These are phyloP conservation scores for Penicillium bovifimosum DNA, from an alignment of 495 filamentous ascomycete species.

Conservation along the genomic window DNA sequence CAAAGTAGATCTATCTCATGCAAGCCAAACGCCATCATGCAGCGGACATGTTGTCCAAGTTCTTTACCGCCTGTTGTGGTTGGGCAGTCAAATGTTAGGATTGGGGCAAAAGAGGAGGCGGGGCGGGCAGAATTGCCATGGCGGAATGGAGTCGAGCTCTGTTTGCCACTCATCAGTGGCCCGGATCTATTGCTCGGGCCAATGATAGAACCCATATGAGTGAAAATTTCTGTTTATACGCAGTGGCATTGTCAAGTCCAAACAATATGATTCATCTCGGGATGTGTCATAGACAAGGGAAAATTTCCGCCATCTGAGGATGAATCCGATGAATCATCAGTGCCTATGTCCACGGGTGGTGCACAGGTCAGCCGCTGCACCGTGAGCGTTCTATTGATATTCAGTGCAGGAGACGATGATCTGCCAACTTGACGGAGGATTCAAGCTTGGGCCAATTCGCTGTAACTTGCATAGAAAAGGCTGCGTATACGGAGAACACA, in stretches of 20 bases:
- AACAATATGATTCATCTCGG: conserved; percentile 27
- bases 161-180: conserved; percentile 19
- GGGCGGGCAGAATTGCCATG: not conserved
- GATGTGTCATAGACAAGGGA: conserved; percentile 4
- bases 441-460: not conserved
- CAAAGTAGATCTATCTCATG: conserved; percentile 21
- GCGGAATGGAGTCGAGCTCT: conserved; percentile 18
- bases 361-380: conserved; percentile 17
- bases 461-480: too few relatives aligned
- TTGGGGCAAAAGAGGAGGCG: not conserved
- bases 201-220: not conserved
- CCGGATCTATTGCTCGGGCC: conserved; percentile 1
- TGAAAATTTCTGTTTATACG: not conserved
- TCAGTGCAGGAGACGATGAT: not conserved
- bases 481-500: too few relatives aligned
- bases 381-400: not conserved
- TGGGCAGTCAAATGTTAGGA: not conserved
- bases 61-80: conserved; percentile 10
- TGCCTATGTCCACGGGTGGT: not conserved
- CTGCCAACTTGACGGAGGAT: not conserved
- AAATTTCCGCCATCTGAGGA: conserved; percentile 5
- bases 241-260: not conserved
- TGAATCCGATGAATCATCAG: conserved; percentile 27
- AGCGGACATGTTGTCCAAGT: conserved; percentile 12
- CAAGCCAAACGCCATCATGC: conserved; percentile 4